Evolutionary conservation across 306 rosid genomes (phyloP).

Genomic region (Urtica urens): DNA sequence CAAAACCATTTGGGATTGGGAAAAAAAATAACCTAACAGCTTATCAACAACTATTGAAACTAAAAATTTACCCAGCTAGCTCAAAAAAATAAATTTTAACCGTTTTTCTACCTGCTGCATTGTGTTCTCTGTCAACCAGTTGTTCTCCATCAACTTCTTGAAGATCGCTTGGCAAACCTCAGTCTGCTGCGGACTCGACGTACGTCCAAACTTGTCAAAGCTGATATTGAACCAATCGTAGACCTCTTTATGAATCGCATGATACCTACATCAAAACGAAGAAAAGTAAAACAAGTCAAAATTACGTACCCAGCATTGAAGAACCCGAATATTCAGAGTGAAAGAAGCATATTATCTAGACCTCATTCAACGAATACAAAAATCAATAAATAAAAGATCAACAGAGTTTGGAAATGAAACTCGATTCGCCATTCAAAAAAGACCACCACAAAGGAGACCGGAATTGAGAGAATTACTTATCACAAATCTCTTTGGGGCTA

Average conservation of each 20-base stretch:
- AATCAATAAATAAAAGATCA: not conserved
- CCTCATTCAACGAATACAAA: not conserved
- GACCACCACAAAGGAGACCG: not conserved
- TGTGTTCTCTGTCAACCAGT: constrained; percentile 75
- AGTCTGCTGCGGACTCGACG: constrained; percentile 74
- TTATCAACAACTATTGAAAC: not conserved
- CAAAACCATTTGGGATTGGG: not conserved
- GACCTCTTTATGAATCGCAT: constrained; percentile 74
- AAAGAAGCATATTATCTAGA: too few relatives aligned
- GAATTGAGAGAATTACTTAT: constrained; percentile 41
- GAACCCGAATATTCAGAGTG: too few relatives aligned
- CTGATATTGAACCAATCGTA: constrained; percentile 80
- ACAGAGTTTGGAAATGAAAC: too few relatives aligned
- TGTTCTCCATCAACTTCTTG: constrained; percentile 46
- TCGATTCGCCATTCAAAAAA: too few relatives aligned
- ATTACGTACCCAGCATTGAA: too few relatives aligned
- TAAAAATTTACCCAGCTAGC: not conserved
- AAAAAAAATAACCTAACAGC: not conserved
- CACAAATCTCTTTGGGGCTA: constrained; percentile 83
- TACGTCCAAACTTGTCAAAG: constrained; percentile 90
- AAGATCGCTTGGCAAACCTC: constrained; percentile 87
- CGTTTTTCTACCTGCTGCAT: constrained; percentile 63
- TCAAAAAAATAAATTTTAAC: not conserved
- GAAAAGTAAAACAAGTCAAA: not conserved
- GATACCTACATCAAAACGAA: constrained; percentile 35